Conservation (phyloP, 495 filamentous ascomycete genomes). For the Tetracladium marchalianum region DNA sequence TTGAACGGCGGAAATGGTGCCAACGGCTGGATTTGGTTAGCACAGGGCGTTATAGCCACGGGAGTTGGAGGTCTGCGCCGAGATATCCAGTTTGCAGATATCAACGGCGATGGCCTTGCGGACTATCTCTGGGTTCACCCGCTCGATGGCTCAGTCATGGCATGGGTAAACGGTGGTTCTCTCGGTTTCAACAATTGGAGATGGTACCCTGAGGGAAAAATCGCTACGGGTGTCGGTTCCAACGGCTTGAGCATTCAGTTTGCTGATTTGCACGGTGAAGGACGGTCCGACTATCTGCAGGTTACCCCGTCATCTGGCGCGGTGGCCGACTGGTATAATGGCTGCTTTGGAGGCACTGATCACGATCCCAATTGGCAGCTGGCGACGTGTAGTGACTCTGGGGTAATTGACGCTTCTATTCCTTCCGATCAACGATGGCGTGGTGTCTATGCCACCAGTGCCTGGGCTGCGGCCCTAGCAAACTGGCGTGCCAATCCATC, state of each 20-base stretch:
- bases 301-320: neutral
- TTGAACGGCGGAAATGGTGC: conserved; percentile 2
- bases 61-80: neutral
- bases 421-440: neutral
- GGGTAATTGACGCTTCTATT: neutral
- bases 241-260: neutral
- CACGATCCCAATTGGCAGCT: neutral
- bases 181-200: neutral
- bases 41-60: conserved; percentile 1
- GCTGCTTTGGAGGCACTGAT: too few relatives aligned
- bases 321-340: neutral
- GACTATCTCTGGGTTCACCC: conserved; percentile 2
- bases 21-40: conserved; percentile 2
- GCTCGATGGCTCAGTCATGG: neutral
- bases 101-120: conserved; percentile 6
- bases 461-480: neutral
- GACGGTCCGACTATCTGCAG: conserved; percentile 1
- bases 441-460: neutral
- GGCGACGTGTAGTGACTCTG: neutral
- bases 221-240: conserved; percentile 1
- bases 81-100: conserved; percentile 4
- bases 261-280: conserved; percentile 4
- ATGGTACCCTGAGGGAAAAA: neutral
- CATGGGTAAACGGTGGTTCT: neutral
- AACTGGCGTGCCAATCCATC: neutral